Conservation (phyloP, 2,329 filamentous ascomycete genomes). For the Curvularia lunata region DNA sequence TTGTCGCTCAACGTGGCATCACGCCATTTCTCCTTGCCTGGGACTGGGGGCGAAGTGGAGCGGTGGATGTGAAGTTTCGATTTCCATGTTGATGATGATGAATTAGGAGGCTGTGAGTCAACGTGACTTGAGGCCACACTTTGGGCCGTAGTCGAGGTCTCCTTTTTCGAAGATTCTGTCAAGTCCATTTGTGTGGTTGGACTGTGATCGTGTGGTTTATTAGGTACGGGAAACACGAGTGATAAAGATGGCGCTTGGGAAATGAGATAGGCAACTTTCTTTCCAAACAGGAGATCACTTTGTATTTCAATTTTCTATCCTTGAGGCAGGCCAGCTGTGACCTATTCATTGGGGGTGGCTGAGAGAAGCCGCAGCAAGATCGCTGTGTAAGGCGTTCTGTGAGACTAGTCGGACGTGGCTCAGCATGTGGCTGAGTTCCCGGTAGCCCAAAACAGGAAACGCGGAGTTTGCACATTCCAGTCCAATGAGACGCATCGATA, state of each 20-base stretch:
- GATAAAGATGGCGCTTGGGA: background rate
- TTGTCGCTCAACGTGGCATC: slow-evolving; percentile 32
- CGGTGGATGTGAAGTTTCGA: slow-evolving; percentile 15
- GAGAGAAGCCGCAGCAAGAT: background rate
- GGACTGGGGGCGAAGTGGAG: slow-evolving; percentile 3
- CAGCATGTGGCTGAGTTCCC: background rate
- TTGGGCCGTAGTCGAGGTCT: background rate
- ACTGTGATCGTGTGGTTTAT: background rate
- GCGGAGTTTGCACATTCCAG: background rate
- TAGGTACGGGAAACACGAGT: background rate
- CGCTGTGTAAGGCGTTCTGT: slow-evolving; percentile 1
- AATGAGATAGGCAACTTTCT: background rate
- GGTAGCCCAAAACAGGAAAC: background rate
- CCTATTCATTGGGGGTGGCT: background rate
- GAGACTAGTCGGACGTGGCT: background rate
- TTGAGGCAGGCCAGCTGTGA: background rate
- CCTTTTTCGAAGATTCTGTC: background rate
- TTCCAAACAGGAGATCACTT: background rate
- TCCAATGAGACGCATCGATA: background rate
- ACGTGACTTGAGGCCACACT: background rate
- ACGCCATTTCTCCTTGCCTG: slow-evolving; percentile 32
- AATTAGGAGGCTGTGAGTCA: background rate
- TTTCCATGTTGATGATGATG: slow-evolving; percentile 10
- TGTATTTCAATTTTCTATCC: background rate
- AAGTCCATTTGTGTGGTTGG: background rate